Percentiles rank a stretch among this genome's conserved stretches.
Evolutionary conservation across 2,329 filamentous ascomycete species (phyloP).

Genomic region (Didymella pomorum): DNA sequence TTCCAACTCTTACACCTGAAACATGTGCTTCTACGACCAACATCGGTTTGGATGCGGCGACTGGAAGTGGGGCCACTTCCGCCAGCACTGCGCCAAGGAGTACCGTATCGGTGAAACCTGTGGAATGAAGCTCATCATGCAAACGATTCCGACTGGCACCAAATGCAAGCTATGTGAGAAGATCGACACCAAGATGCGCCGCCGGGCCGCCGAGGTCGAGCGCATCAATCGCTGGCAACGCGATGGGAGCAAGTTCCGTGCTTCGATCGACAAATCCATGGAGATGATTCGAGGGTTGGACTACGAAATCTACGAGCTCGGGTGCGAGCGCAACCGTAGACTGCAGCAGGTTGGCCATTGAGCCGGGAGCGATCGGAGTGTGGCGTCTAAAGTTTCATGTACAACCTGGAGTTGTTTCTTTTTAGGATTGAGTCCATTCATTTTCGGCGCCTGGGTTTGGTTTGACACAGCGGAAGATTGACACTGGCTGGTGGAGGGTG

Average conservation of each 20-base stretch:
- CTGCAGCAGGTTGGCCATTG: conserved; percentile 47
- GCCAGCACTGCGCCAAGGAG: conserved; percentile 90
- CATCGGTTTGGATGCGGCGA: conserved; percentile 85
- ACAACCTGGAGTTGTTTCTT: conserved; percentile 37
- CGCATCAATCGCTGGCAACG: conserved; percentile 79
- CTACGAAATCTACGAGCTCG: conserved; percentile 72
- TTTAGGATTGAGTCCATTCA: conserved; percentile 44
- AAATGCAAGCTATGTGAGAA: conserved; percentile 88
- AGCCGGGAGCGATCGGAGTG: conserved; percentile 31
- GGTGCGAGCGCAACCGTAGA: conserved; percentile 60
- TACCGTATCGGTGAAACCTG: conserved; percentile 97
- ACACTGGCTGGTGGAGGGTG: conserved; percentile 39
- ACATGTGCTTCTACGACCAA: conserved; percentile 97
- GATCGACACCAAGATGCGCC: conserved; percentile 83
- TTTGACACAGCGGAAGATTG: conserved; percentile 43
- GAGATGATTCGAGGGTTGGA: conserved; percentile 77
- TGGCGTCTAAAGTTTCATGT: conserved; percentile 50
- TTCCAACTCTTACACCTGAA: conserved; percentile 45
- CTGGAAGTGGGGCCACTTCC: conserved; percentile 95
- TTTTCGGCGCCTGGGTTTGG: conserved; percentile 39
- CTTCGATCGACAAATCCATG: conserved; percentile 70
- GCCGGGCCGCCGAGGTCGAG: conserved; percentile 75
- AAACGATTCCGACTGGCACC: conserved; percentile 68
- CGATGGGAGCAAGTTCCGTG: conserved; percentile 69
- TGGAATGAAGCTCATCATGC: conserved; percentile 87